Evolutionary conservation across 805 yeast genomes (phyloP).

Genomic region (Wickerhamiella hasegawae): DNA sequence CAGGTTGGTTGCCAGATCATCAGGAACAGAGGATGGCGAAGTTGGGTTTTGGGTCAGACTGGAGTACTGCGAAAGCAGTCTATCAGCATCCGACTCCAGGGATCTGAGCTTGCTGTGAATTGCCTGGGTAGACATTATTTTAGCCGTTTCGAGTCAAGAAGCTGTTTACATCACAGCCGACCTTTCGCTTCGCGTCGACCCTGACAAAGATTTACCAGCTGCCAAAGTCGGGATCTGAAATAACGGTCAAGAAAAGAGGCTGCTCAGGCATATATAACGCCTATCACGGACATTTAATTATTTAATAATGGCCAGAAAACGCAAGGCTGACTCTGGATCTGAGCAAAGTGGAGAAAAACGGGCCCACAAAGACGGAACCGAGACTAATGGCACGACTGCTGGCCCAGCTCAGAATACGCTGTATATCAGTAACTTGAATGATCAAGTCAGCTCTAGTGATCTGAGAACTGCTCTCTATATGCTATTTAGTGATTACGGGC

Average conservation of each 20-base stretch:
- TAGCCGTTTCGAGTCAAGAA: no score
- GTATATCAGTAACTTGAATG: conserved; percentile 25
- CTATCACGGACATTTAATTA: no score
- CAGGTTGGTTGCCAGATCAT: conserved; percentile 36
- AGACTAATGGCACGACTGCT: not conserved
- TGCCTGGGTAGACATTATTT: not conserved
- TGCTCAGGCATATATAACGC: no score
- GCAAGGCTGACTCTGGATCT: not conserved
- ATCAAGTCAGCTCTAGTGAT: conserved; percentile 21
- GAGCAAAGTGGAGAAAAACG: not conserved
- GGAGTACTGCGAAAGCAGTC: conserved; percentile 36
- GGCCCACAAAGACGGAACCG: not conserved
- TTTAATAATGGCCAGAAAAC: not conserved
- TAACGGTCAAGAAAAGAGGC: no score
- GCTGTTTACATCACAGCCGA: no score
- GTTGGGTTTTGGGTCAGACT: conserved; percentile 37
- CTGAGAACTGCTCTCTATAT: conserved; percentile 21
- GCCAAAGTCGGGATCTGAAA: no score
- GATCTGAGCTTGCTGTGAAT: conserved; percentile 17
- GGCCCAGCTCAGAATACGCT: conserved; percentile 17
- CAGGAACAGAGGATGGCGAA: conserved; percentile 32
- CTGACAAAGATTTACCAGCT: not conserved
- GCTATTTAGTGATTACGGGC: conserved; percentile 25
- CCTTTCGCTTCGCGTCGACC: no score
- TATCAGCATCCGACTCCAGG: conserved; percentile 53